Percentiles rank a stretch among this genome's conserved stretches.
Evolutionary conservation across 805 yeast genomes (phyloP).

Genomic region (Kregervanrija fluxuum): DNA sequence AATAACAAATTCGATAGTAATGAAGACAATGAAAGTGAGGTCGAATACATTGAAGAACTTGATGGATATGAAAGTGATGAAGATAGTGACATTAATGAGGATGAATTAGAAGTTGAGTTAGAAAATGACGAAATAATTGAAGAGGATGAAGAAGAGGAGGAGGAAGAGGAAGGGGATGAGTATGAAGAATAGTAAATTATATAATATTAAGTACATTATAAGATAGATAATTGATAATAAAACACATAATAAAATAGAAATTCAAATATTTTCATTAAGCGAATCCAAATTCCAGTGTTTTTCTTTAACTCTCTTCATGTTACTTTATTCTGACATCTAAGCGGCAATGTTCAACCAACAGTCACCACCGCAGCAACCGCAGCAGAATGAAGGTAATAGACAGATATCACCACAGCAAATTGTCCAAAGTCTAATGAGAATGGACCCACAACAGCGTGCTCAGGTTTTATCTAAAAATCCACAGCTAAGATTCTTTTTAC

Average conservation of each 20-base stretch:
- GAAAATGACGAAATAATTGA: constrained; percentile 19
- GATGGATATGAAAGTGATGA: constrained; percentile 33
- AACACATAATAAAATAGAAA: too few relatives aligned
- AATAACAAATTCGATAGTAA: constrained; percentile 24
- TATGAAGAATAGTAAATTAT: background rate
- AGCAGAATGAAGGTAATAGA: constrained; percentile 6
- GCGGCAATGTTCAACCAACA: background rate
- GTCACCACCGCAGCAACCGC: background rate
- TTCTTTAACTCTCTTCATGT: too few relatives aligned
- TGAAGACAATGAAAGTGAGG: constrained; percentile 37
- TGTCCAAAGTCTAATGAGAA: constrained; percentile 27
- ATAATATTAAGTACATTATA: too few relatives aligned
- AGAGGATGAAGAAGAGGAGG: constrained; percentile 19
- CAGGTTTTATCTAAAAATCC: constrained; percentile 27
- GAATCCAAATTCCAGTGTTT: too few relatives aligned
- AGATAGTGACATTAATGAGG: constrained; percentile 12
- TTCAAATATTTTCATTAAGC: too few relatives aligned
- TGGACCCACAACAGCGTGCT: constrained; percentile 30
- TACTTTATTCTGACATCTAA: too few relatives aligned
- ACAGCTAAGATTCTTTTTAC: constrained; percentile 25
- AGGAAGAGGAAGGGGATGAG: constrained; percentile 14
- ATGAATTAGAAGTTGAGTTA: constrained; percentile 14
- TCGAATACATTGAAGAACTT: constrained; percentile 68
- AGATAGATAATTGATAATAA: too few relatives aligned
- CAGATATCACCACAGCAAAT: constrained; percentile 23